Conservation (phyloP, 371 early-diverging fungal genomes). For the Mucor sp. region DNA sequence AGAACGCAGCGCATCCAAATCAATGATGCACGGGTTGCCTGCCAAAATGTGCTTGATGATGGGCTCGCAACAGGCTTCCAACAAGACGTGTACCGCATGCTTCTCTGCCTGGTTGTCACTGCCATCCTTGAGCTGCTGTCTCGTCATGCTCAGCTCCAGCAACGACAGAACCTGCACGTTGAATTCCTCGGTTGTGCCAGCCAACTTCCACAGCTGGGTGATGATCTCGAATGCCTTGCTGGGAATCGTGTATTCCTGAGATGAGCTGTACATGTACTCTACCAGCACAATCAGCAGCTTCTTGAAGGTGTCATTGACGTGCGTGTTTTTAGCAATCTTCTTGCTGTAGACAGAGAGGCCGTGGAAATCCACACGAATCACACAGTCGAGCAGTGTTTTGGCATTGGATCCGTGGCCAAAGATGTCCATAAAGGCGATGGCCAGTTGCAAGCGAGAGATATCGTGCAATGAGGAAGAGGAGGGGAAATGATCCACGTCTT, state of each 20-base stretch:
- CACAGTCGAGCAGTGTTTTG: slow-evolving; percentile 15
- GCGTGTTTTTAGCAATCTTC: neutral
- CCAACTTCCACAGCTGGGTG: slow-evolving; percentile 23
- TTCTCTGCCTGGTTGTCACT: slow-evolving; percentile 8
- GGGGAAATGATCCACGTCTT: slow-evolving; percentile 7
- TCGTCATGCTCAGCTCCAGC: slow-evolving; percentile 25
- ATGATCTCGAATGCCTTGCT: slow-evolving; percentile 29
- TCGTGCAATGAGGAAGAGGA: neutral
- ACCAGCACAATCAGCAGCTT: slow-evolving; percentile 32
- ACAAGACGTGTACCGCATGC: slow-evolving; percentile 16
- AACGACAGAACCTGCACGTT: slow-evolving; percentile 24
- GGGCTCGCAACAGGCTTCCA: slow-evolving; percentile 28
- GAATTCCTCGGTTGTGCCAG: slow-evolving; percentile 13
- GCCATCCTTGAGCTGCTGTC: neutral
- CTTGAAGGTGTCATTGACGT: slow-evolving; percentile 16
- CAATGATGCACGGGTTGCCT: slow-evolving; percentile 29
- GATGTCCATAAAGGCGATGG: slow-evolving; percentile 23
- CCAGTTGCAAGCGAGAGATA: slow-evolving; percentile 9
- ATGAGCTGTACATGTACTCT: slow-evolving; percentile 16
- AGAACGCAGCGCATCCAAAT: slow-evolving; percentile 4
- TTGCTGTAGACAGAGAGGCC: slow-evolving; percentile 12
- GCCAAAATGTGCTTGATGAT: slow-evolving; percentile 32
- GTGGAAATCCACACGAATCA: slow-evolving; percentile 29
- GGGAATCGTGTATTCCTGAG: slow-evolving; percentile 14
- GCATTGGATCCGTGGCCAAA: slow-evolving; percentile 28